Conservation (phyloP, 2,329 filamentous ascomycete genomes). For the Blastomyces gilchristii region DNA sequence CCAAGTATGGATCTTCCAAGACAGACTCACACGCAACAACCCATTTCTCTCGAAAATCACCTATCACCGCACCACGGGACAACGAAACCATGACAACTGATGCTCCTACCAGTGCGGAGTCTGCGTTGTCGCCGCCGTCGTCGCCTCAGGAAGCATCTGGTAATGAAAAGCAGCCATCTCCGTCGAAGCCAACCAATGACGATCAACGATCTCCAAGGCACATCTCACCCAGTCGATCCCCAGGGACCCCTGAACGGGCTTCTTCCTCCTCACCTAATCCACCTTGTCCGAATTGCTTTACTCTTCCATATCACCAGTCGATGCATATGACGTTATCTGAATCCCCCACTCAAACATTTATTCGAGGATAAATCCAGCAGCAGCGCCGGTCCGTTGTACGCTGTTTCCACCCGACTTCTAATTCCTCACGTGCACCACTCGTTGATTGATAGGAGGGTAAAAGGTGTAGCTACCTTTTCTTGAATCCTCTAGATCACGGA, state of each 20-base stretch:
- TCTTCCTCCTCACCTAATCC: constrained; percentile 28
- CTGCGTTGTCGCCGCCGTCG: constrained; percentile 6
- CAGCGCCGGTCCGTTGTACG: constrained; percentile 1
- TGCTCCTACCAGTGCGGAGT: neutral
- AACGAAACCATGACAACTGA: neutral
- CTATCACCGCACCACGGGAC: neutral
- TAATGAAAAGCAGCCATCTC: neutral
- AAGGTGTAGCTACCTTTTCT: neutral
- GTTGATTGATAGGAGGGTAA: neutral
- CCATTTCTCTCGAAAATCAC: constrained; percentile 6
- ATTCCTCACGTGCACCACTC: neutral
- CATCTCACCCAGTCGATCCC: constrained; percentile 32
- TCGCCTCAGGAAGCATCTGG: constrained; percentile 11
- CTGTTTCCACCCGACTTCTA: no score
- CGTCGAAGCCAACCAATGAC: neutral
- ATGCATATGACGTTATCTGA: constrained; percentile 38
- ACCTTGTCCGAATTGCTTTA: constrained; percentile 30
- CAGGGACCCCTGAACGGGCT: constrained; percentile 30
- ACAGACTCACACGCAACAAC: constrained; percentile 15
- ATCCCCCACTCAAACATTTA: constrained; percentile 35
- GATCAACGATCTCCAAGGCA: constrained; percentile 9
- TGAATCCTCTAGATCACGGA: neutral
- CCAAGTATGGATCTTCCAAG: constrained; percentile 8
- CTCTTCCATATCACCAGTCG: constrained; percentile 34
- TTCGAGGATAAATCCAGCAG: constrained; percentile 17